Evolutionary conservation across 1,139 yeast species (phyloP).

Genomic region (Schwanniomyces etchellsii): DNA sequence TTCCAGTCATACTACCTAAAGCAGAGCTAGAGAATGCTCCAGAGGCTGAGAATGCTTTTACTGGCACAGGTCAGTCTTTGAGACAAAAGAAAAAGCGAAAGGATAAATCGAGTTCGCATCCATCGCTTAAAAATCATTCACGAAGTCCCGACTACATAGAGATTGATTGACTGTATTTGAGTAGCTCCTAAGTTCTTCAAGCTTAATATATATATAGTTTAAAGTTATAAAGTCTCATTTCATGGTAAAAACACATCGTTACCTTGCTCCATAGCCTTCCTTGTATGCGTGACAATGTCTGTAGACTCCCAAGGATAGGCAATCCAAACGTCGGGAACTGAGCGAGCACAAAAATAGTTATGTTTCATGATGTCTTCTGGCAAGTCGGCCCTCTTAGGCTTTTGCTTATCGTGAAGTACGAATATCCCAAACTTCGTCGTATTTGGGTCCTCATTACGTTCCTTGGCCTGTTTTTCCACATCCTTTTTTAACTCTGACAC

Average conservation of each 20-base stretch:
- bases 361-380: conserved; percentile 62
- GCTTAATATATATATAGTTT: conserved; percentile 2
- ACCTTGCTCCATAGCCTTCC: conserved; percentile 73
- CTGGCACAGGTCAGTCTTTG: conserved; percentile 65
- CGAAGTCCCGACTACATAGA: conserved; percentile 76
- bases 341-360: conserved; percentile 85
- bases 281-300: conserved; percentile 85
- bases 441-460: conserved; percentile 42
- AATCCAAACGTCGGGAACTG: conserved; percentile 91
- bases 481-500: conserved; percentile 83
- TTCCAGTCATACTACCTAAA: conserved; percentile 73
- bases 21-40: conserved; percentile 37
- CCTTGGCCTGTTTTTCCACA: conserved; percentile 51
- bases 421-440: conserved; percentile 79
- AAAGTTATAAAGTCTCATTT: conserved; percentile 1
- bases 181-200: background rate
- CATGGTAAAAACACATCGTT: conserved; percentile 43
- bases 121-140: conserved; percentile 43
- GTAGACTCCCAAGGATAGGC: conserved; percentile 97
- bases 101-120: conserved; percentile 40
- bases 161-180: conserved; percentile 47
- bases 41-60: conserved; percentile 28
- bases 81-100: conserved; percentile 73
- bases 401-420: conserved; percentile 88
- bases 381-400: conserved; percentile 78